Evolutionary conservation across 2,329 filamentous ascomycete genomes (phyloP), one percentile per base, ranked within the genome.

Genomic region (Epichloe baconii): DNA sequence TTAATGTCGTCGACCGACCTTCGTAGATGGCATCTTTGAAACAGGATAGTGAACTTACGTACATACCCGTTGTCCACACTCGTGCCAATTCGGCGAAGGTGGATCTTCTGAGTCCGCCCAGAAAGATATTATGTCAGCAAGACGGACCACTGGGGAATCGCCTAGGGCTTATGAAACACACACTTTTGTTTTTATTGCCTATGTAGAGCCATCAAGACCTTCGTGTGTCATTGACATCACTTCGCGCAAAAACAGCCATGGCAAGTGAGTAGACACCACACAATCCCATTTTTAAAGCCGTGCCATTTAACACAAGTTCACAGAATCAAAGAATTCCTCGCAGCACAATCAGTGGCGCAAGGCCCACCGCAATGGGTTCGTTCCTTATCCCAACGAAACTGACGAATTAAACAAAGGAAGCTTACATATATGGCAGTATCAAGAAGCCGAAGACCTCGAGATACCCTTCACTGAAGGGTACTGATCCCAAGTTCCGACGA

Each of bases 271-370:
- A 31, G 14, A 42, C 5, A 31, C 15, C 35, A 40, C 31, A 31
- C 1, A 10, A 31, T 31, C 31, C 19, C 10, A 31, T 17, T 26
- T 7, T 43, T 11, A 10, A 23, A 23, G 7, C 12, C 37, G 21
- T 47, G 52, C 21, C 19, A 15, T 36, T 23, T 47, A 42, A 50
- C 17, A 17, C 21, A 15, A 19, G 17, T 35, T 12, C 47, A 53
- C 71, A 96, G 90, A 97, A 83, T 97, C 93, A 68, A 97, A 97
- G 89, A 97, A 97, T 85, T 94, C 88, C 78, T 96, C 91, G 69
- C 91, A 97, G 82, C 89, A 96, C 80, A 96, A 96, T 79, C 86
- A 93, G 84, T 83, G 82, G 74, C 86, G 86, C 80, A 98, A 98
- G 87, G 90, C 89, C 78, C 93, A 98, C 85, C 85, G 86, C 72